These are phyloP conservation scores for Medicago ruthenica DNA, from an alignment of 306 rosid species.

Conservation along the genomic window DNA sequence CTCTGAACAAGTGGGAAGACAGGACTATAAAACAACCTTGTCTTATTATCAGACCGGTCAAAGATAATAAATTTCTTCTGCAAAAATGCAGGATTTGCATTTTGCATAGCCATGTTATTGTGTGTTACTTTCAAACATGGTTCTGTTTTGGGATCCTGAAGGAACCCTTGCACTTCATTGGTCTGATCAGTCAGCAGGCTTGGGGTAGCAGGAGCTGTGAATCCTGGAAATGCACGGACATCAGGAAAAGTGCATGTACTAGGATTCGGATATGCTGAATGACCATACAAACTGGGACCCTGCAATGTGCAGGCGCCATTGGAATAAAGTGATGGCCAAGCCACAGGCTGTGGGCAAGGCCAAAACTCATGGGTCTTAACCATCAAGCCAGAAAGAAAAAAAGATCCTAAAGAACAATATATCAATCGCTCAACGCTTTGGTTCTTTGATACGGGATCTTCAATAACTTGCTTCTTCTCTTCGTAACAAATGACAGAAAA, in stretches of 20 bases:
- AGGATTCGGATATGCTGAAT: slow-evolving; percentile 44
- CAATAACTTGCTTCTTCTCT: slow-evolving; percentile 53
- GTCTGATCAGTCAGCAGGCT: slow-evolving; percentile 49
- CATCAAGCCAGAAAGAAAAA: slow-evolving; percentile 52
- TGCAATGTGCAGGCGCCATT: slow-evolving; percentile 45
- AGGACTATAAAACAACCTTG: slow-evolving; percentile 65
- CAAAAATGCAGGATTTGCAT: slow-evolving; percentile 47
- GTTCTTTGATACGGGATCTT: slow-evolving; percentile 49
- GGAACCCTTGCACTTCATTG: slow-evolving; percentile 50
- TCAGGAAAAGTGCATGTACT: slow-evolving; percentile 48
- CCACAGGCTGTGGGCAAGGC: slow-evolving; percentile 56
- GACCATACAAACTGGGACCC: slow-evolving; percentile 46
- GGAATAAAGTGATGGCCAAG: slow-evolving; percentile 57
- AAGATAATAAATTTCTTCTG: slow-evolving; percentile 72
- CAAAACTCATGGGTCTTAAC: slow-evolving; percentile 55
- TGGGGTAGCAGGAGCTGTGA: slow-evolving; percentile 45
- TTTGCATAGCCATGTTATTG: slow-evolving; percentile 45
- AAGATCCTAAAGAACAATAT: slow-evolving; percentile 50
- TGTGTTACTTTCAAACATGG: slow-evolving; percentile 42
- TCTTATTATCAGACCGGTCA: slow-evolving; percentile 72
- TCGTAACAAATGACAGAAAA: slow-evolving; percentile 48
- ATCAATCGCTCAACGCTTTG: slow-evolving; percentile 10
- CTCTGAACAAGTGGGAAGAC: slow-evolving; percentile 51
- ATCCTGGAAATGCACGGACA: slow-evolving; percentile 50
- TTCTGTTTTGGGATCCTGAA: slow-evolving; percentile 49